phyloP scores from a whole-genome alignment of 2,329 filamentous ascomycete species.

The Metarhizium robertsii region DNA sequence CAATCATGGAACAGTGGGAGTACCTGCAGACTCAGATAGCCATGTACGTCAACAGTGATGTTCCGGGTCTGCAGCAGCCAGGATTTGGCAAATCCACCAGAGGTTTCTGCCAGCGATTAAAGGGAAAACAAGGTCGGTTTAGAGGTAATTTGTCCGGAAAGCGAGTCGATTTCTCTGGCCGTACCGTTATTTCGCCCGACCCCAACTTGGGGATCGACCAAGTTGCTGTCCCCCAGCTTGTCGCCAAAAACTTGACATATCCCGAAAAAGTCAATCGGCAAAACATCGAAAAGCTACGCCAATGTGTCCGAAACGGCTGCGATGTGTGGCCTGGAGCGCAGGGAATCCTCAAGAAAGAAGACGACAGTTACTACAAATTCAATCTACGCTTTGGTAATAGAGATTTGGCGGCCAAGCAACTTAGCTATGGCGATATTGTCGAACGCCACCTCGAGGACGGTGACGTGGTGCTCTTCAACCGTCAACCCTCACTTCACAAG shows the following conservation, averaged over 20 bases:
- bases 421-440: slow-evolving; percentile 78
- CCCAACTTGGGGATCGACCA: slow-evolving; percentile 90
- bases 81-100: slow-evolving; percentile 82
- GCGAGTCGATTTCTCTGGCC: slow-evolving; percentile 94
- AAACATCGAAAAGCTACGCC: slow-evolving; percentile 73
- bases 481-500: slow-evolving; percentile 95
- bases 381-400: slow-evolving; percentile 68
- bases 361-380: slow-evolving; percentile 56
- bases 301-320: slow-evolving; percentile 66
- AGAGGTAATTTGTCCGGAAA: slow-evolving; percentile 95
- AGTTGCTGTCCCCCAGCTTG: slow-evolving; percentile 80
- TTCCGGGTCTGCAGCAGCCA: slow-evolving; percentile 82
- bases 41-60: slow-evolving; percentile 96
- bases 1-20: slow-evolving; percentile 98
- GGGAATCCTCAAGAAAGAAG: slow-evolving; percentile 63
- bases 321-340: slow-evolving; percentile 83
- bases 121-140: slow-evolving; percentile 96
- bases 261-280: slow-evolving; percentile 79
- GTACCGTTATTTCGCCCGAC: slow-evolving; percentile 96
- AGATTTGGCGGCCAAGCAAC: slow-evolving; percentile 59
- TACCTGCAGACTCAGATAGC: slow-evolving; percentile 91
- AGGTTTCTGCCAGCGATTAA: slow-evolving; percentile 89
- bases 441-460: slow-evolving; percentile 92
- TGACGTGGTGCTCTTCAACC: slow-evolving; percentile 95
- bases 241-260: slow-evolving; percentile 96